A percentile compares a stretch with the other conserved stretches of the same genome.
These are phyloP conservation scores for Alnus glutinosa DNA, from an alignment of 306 rosid species.

Conservation along the genomic window DNA sequence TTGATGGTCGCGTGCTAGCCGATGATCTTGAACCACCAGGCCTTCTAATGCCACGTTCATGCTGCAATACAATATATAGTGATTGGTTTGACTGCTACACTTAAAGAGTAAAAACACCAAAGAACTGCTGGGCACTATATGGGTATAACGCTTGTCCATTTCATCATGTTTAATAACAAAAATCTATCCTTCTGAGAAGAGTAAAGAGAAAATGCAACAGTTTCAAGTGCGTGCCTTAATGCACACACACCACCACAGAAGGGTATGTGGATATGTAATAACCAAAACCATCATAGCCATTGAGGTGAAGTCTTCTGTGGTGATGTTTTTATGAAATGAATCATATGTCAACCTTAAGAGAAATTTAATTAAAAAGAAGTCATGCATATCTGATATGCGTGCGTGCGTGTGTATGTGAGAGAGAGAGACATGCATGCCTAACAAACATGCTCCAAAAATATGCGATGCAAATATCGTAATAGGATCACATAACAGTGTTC, in stretches of 20 bases:
- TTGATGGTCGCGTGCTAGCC: slow-evolving; percentile 57
- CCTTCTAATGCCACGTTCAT: slow-evolving; percentile 72
- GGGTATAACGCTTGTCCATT: slow-evolving; percentile 3
- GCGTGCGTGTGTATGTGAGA: background rate
- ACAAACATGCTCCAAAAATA: background rate
- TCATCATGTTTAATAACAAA: background rate
- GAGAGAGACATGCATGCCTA: background rate
- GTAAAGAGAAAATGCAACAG: slow-evolving; percentile 18
- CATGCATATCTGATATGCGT: background rate
- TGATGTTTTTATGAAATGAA: background rate
- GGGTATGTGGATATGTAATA: background rate
- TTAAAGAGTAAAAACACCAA: slow-evolving; percentile 16
- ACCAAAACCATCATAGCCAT: slow-evolving; percentile 9
- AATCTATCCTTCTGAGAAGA: background rate
- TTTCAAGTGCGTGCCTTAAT: slow-evolving; percentile 18
- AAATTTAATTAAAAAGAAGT: background rate
- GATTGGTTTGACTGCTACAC: slow-evolving; percentile 9
- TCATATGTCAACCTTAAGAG: background rate
- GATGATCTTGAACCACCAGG: slow-evolving; percentile 67
- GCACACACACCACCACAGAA: background rate
- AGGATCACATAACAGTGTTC: background rate
- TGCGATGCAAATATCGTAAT: background rate
- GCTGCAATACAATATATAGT: slow-evolving; percentile 50
- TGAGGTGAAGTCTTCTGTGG: background rate
- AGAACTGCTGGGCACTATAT: slow-evolving; percentile 4